A percentile compares a stretch with the other conserved stretches of the same genome.
Evolutionary conservation across 768 basidiomycete species (phyloP).

Genomic region (Russula sp.): DNA sequence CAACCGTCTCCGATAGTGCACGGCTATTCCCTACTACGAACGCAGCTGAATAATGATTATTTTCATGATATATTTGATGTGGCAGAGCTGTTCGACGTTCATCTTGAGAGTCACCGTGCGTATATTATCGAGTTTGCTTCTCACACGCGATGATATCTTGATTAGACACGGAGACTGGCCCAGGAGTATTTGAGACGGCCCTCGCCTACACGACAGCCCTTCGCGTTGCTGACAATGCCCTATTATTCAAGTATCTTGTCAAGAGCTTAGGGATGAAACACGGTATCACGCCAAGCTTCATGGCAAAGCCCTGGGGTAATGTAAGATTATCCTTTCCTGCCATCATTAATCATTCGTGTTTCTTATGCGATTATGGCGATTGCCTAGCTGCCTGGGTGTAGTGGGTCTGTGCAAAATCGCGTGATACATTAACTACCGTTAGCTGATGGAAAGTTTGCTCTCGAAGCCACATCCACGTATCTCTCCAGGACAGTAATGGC

Average conservation of each 20-base stretch:
- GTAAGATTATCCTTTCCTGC: slow-evolving; percentile 40
- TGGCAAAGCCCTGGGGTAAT: slow-evolving; percentile 96
- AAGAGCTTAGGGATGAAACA: slow-evolving; percentile 91
- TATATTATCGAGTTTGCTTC: background rate
- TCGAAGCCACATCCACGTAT: slow-evolving; percentile 85
- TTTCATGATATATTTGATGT: slow-evolving; percentile 87
- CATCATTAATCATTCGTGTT: too few relatives aligned
- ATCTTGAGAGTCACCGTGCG: slow-evolving; percentile 83
- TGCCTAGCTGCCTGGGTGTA: slow-evolving; percentile 85
- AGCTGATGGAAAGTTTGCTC: slow-evolving; percentile 5
- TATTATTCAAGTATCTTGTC: slow-evolving; percentile 87
- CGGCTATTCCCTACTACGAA: slow-evolving; percentile 90
- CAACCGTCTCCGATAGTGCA: slow-evolving; percentile 61
- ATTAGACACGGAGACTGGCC: slow-evolving; percentile 88
- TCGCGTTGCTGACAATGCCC: slow-evolving; percentile 88
- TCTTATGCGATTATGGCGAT: slow-evolving; percentile 7
- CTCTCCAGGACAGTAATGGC: slow-evolving; percentile 64
- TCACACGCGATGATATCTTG: background rate
- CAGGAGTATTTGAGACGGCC: slow-evolving; percentile 84
- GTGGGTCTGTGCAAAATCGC: slow-evolving; percentile 56
- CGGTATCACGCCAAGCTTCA: slow-evolving; percentile 91
- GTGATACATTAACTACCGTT: slow-evolving; percentile 6
- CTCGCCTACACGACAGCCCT: slow-evolving; percentile 76
- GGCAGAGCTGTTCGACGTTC: slow-evolving; percentile 66
- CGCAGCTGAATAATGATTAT: slow-evolving; percentile 85